Evolutionary conservation across 345 rosid genomes (phyloP), one percentile per base, ranked within the genome.

Genomic region (Eucalyptus pauciflora): DNA sequence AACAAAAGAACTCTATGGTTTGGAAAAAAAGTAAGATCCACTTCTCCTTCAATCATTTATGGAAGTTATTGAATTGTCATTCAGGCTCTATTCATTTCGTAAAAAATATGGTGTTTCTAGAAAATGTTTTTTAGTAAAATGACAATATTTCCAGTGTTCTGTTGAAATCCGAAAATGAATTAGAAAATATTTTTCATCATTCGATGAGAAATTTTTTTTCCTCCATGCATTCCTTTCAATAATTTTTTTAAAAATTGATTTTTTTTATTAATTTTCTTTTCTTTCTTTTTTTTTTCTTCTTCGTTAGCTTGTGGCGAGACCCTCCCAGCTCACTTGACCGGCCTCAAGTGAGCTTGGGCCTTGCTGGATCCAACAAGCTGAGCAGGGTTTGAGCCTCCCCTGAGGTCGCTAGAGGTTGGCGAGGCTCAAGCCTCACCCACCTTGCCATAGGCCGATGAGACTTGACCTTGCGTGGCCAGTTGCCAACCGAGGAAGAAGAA

Each of bases 81-180:
- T n/a, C 24, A 51, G 0, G 56, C 24, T 52, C 1, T 4, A 7
- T 4, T 27, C 31, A 10, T 58, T 58, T 58, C 3, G 0, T 3
- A 10, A 2, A 52, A 52, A 1, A 52, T 52, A 52, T 18, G 4
- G 1, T 3, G 0, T 7, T 52, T 52, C 0, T 7, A 3, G 0
- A 18, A 52, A 52, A 1, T 52, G 0, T 20, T 20, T 18, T 52
- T 20, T 0, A 52, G 1, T 2, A 52, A 52, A 52, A 52, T 52
- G 25, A 52, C 4, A 51, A 51, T 50, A 0, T 52, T 52, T 52
- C 0, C 0, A 18, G 4, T 52, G 4, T 0, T 52, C 3, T 0
- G 0, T 6, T 0, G 1, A 52, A 52, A 20, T 52, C 1, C 18
- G 10, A 52, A 52, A 52, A 52, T 52, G 10, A 20, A 52, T 20